Evolutionary conservation across 1,139 yeast species (phyloP), one percentile per base, ranked within the genome.

Genomic region (Yamadazyma sp.): DNA sequence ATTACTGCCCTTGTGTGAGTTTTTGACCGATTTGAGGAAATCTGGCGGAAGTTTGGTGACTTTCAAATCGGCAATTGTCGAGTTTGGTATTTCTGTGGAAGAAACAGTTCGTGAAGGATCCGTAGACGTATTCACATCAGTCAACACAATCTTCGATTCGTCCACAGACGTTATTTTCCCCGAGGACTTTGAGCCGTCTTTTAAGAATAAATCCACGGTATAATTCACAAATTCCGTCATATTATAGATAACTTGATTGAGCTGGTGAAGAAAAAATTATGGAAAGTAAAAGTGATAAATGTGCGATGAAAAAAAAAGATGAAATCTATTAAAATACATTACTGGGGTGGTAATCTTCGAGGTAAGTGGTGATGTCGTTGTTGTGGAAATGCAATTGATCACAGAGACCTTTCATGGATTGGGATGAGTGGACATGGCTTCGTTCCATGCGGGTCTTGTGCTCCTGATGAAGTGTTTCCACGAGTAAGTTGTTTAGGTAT

Each of bases 181-280:
- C 11, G 64, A 56, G 11, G 79, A 55, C 27, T 54, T 61, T 11
- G 67, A 51, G 2, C 77, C 79, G 43, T 68, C 70, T 35, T 75
- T 76, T 42, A 79, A 66, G 28, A 58, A 58, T 29, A 81, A 52
- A 46, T 71, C 73, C 14, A 81, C 81, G 37, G 72, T 72, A 54
- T 75, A 81, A 39, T 82, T 80, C 38, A 74, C 57, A 49, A 80
- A 79, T 48, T 79, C 81, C 20, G 60, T 45, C 63, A 59, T 59
- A 3, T 16, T 15, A 17, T 8, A 15, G 16, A 14, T 25, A 10
- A 18, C 8, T n/a, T 17, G 7, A 29, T 16, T 16, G 20, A 16
- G 11, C 11, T 11, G 10, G 5, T 3, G 7, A 16, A 15, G 12
- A 20, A n/a, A 18, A 18, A 31, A 15, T 30, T 22, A 7, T 9